Conservation (phyloP, 2,329 filamentous ascomycete species). For the Coleophoma crateriformis region DNA sequence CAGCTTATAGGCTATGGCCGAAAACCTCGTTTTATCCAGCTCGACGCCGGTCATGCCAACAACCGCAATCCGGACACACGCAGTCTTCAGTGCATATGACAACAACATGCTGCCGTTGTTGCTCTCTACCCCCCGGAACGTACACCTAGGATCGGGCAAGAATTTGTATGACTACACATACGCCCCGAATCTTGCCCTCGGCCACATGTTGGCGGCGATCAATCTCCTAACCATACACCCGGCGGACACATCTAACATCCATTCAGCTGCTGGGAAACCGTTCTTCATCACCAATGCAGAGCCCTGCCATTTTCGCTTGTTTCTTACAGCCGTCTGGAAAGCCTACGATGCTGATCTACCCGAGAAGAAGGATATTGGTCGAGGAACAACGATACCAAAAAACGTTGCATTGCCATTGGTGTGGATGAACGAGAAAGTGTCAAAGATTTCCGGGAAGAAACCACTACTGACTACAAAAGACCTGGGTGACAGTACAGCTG, state of each 20-base stretch:
- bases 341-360: background rate
- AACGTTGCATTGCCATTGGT: constrained; percentile 29
- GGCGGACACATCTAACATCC: background rate
- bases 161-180: constrained; percentile 4
- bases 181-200: constrained; percentile 1
- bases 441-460: constrained; percentile 36
- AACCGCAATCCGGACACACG: constrained; percentile 41
- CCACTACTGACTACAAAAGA: constrained; percentile 37
- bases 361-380: constrained; percentile 27
- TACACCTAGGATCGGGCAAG: background rate
- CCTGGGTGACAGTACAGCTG: constrained; percentile 41
- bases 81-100: constrained; percentile 42
- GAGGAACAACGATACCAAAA: constrained; percentile 23
- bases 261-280: constrained; percentile 1
- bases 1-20: background rate
- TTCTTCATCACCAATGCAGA: constrained; percentile 4
- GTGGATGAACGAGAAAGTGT: constrained; percentile 29
- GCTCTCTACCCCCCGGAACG: constrained; percentile 17
- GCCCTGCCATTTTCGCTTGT: background rate
- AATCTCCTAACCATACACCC: background rate
- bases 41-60: constrained; percentile 35
- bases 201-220: background rate
- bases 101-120: constrained; percentile 13
- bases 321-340: background rate
- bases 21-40: background rate